These are phyloP conservation scores for Zhuliangozyma blackwelliae DNA, from an alignment of 1,139 yeast genomes.

Conservation along the genomic window DNA sequence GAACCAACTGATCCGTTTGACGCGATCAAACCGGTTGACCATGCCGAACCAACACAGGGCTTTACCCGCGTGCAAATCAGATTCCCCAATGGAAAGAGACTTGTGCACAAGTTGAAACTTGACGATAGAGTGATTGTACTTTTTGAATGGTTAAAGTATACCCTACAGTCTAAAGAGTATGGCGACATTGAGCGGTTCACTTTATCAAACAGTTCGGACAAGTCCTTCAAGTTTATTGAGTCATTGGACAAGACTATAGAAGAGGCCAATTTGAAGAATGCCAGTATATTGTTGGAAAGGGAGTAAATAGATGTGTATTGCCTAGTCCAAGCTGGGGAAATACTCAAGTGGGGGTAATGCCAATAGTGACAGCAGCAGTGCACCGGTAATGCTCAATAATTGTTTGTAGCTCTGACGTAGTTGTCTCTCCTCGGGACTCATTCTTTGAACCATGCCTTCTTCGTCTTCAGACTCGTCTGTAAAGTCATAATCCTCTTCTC, in stretches of 20 bases:
- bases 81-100: slow-evolving; percentile 78
- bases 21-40: slow-evolving; percentile 43
- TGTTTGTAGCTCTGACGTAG: slow-evolving; percentile 8
- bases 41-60: slow-evolving; percentile 53
- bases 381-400: slow-evolving; percentile 2
- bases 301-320: slow-evolving; percentile 14
- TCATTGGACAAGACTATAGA: slow-evolving; percentile 58
- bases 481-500: slow-evolving; percentile 4
- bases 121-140: slow-evolving; percentile 48
- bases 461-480: slow-evolving; percentile 2
- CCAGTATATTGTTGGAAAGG: slow-evolving; percentile 70
- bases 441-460: not conserved
- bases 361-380: slow-evolving; percentile 10
- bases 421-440: slow-evolving; percentile 5
- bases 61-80: slow-evolving; percentile 83
- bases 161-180: slow-evolving; percentile 51
- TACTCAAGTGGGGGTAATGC: slow-evolving; percentile 25
- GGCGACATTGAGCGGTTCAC: slow-evolving; percentile 41
- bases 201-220: slow-evolving; percentile 60
- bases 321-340: slow-evolving; percentile 14
- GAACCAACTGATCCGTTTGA: slow-evolving; percentile 30
- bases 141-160: slow-evolving; percentile 49
- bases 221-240: slow-evolving; percentile 61
- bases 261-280: slow-evolving; percentile 76
- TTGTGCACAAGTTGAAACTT: slow-evolving; percentile 66